Conservation (phyloP, 441 rosid species). For the Hura crepitans region DNA sequence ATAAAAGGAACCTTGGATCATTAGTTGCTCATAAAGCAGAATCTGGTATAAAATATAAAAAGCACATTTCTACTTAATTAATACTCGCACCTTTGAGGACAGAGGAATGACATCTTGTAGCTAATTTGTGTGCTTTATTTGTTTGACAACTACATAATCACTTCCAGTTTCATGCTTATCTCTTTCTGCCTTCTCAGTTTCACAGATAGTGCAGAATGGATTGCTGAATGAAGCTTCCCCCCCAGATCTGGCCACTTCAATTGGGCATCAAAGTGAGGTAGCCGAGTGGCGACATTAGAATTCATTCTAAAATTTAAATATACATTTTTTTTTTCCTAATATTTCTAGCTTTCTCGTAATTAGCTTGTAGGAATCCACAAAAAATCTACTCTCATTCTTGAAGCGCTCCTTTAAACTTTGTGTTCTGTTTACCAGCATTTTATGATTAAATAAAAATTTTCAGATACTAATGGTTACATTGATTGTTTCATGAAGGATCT, state of each 20-base stretch:
- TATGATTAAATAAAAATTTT: too few species aligned
- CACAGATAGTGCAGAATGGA: constrained; percentile 32
- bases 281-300: constrained; percentile 5
- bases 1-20: constrained; percentile 32
- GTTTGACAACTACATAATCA: not conserved
- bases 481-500: constrained; percentile 38
- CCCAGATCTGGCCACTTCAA: constrained; percentile 32
- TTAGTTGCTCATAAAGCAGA: constrained; percentile 26
- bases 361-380: not conserved
- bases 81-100: constrained; percentile 32
- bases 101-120: constrained; percentile 23
- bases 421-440: too few species aligned
- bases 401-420: too few species aligned
- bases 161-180: not conserved
- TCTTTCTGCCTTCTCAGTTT: constrained; percentile 34
- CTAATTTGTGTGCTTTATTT: constrained; percentile 31
- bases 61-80: constrained; percentile 23
- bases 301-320: not conserved
- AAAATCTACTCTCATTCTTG: too few species aligned
- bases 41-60: constrained; percentile 27
- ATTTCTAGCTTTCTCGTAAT: not conserved
- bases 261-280: constrained; percentile 52
- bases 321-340: not conserved
- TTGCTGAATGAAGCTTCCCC: constrained; percentile 31
- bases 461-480: constrained; percentile 25